Percentiles rank a stretch among this genome's conserved stretches.
phyloP scores from a whole-genome alignment of 2,329 filamentous ascomycete species.

The Myriosclerotinia scirpicola region DNA sequence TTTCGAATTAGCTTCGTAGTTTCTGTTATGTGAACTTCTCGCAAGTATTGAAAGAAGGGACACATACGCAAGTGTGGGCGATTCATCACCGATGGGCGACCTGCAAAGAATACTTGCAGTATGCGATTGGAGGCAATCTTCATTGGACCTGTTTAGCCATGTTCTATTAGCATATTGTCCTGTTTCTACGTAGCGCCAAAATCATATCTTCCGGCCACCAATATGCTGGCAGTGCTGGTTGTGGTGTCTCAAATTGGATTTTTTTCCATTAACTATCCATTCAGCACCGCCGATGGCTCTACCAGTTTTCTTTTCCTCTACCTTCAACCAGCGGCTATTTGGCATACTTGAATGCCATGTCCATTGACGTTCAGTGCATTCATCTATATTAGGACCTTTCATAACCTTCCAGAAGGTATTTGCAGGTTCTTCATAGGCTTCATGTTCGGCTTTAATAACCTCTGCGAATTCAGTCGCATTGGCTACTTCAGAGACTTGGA shows the following conservation, averaged over 20 bases:
- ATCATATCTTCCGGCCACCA: slow-evolving; percentile 10
- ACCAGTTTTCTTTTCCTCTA: not conserved
- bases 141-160: slow-evolving; percentile 7
- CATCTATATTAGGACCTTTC: not conserved
- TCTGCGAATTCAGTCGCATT: not conserved
- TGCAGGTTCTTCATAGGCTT: not conserved
- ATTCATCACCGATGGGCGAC: slow-evolving; percentile 12
- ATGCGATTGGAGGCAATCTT: not conserved
- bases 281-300: not conserved
- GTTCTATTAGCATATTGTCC: too few species aligned
- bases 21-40: too few species aligned
- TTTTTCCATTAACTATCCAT: not conserved
- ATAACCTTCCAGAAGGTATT: slow-evolving; percentile 1
- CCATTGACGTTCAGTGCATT: slow-evolving; percentile 4
- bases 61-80: slow-evolving; percentile 5
- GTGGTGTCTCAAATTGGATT: not conserved
- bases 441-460: not conserved
- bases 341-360: not conserved
- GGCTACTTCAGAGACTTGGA: slow-evolving; percentile 3
- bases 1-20: not conserved
- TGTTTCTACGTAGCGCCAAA: too few species aligned
- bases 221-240: not conserved
- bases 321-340: slow-evolving; percentile 1
- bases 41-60: not conserved
- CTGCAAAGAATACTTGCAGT: not conserved